These are phyloP conservation scores for Neurospora sp. DNA, from an alignment of 495 filamentous ascomycete species.

Conservation along the genomic window DNA sequence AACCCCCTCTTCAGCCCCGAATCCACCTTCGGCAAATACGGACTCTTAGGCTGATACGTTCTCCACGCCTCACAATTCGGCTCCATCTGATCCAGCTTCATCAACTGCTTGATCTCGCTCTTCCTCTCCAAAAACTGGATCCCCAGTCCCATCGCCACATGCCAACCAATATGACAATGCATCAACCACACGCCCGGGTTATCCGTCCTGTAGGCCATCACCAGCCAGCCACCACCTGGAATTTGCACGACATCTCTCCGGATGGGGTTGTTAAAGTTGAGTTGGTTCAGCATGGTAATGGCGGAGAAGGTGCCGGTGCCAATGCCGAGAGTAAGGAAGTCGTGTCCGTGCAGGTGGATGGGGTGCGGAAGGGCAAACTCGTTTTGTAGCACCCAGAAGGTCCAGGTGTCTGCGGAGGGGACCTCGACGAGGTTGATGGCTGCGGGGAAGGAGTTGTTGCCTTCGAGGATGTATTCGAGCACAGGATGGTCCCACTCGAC, in stretches of 20 bases:
- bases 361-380: conserved; percentile 28
- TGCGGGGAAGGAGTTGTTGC: conserved; percentile 19
- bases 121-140: conserved; percentile 37
- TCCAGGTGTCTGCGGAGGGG: conserved; percentile 17
- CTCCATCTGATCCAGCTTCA: conserved; percentile 21
- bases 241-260: conserved; percentile 31
- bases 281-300: conserved; percentile 8
- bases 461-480: conserved; percentile 21
- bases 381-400: conserved; percentile 30
- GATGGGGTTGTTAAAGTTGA: conserved; percentile 31
- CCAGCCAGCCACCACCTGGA: conserved; percentile 22
- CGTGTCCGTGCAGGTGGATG: conserved; percentile 50
- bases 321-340: conserved; percentile 47
- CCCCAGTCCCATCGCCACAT: conserved; percentile 34
- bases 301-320: conserved; percentile 26
- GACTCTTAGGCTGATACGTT: conserved; percentile 21
- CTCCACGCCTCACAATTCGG: conserved; percentile 34
- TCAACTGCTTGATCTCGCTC: conserved; percentile 27
- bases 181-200: conserved; percentile 38
- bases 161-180: conserved; percentile 44
- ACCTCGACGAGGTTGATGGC: conserved; percentile 23
- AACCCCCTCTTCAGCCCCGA: conserved; percentile 4
- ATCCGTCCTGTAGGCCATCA: conserved; percentile 37
- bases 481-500: conserved; percentile 29
- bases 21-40: conserved; percentile 16